Percentiles rank a stretch among this genome's conserved stretches.
phyloP scores from a whole-genome alignment of 176 grass and related monocot species.

The Avena atlantica region DNA sequence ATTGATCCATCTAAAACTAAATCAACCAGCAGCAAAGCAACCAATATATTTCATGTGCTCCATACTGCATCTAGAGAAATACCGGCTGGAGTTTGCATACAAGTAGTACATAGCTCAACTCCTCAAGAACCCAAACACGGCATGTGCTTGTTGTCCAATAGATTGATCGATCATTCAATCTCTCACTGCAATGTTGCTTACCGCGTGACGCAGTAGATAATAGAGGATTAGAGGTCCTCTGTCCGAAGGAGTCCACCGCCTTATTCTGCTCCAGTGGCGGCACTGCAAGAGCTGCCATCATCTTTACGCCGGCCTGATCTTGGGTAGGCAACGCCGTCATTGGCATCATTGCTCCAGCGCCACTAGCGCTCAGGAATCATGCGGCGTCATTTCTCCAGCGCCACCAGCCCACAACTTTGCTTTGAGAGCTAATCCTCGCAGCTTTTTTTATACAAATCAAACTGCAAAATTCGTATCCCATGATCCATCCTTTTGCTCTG shows the following conservation, averaged over 20 bases:
- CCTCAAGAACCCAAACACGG: neutral
- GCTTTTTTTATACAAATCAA: too few relatives aligned
- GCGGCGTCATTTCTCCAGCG: slow-evolving; percentile 10
- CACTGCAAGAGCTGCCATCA: neutral
- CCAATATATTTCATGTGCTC: neutral
- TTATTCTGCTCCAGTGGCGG: slow-evolving; percentile 38
- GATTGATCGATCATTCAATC: neutral
- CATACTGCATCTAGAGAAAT: neutral
- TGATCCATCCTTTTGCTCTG: too few relatives aligned
- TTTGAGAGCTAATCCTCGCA: too few relatives aligned
- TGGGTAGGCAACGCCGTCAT: neutral
- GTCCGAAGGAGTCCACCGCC: slow-evolving; percentile 75
- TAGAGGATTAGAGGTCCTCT: slow-evolving; percentile 66
- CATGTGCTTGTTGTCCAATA: neutral
- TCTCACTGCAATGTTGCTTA: slow-evolving; percentile 21
- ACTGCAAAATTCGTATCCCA: neutral
- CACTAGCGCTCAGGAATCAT: slow-evolving; percentile 15
- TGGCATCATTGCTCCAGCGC: neutral
- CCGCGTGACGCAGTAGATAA: slow-evolving; percentile 84
- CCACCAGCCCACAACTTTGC: too few relatives aligned
- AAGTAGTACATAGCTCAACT: neutral
- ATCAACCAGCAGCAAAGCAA: neutral
- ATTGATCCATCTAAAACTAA: neutral
- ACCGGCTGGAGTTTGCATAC: slow-evolving; percentile 30
- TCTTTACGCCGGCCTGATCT: slow-evolving; percentile 26